Conservation (phyloP, 2,329 filamentous ascomycete species). For the Madurella mycetomatis region DNA sequence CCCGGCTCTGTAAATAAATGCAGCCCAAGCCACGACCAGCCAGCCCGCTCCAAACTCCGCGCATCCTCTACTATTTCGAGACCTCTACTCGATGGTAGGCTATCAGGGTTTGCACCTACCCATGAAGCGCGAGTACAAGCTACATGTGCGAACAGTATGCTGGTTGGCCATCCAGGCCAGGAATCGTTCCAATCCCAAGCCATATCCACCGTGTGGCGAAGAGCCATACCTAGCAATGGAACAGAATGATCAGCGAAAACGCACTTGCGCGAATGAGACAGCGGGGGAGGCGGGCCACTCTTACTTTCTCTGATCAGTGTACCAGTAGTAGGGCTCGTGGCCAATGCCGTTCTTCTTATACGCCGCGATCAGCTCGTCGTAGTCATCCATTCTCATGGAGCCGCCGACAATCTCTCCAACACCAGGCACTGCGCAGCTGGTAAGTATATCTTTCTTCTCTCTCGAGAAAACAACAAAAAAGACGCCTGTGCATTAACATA, state of each 20-base stretch:
- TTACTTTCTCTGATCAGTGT: constrained; percentile 93
- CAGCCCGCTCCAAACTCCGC: neutral
- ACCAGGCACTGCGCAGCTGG: constrained; percentile 61
- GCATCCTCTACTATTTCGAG: neutral
- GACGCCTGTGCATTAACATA: constrained; percentile 1
- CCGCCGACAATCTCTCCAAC: constrained; percentile 97
- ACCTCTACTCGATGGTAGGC: too few species aligned
- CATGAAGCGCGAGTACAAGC: constrained; percentile 77
- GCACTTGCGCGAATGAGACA: neutral
- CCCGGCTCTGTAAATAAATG: neutral
- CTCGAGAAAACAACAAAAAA: neutral
- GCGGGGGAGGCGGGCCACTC: constrained; percentile 33
- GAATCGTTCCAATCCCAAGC: constrained; percentile 82
- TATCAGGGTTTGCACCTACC: constrained; percentile 69
- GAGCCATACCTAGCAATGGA: constrained; percentile 67
- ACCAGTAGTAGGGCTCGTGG: constrained; percentile 52
- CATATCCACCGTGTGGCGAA: constrained; percentile 88
- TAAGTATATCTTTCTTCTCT: neutral
- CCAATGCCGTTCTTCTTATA: constrained; percentile 85
- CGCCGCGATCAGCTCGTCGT: constrained; percentile 81
- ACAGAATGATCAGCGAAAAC: neutral
- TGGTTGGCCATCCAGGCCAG: constrained; percentile 61
- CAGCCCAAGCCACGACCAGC: neutral
- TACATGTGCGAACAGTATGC: constrained; percentile 61
- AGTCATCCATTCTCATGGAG: constrained; percentile 91